Evolutionary conservation across 2,329 filamentous ascomycete genomes (phyloP), one percentile per base, ranked within the genome.

Genomic region (Aspergillus pseudoviridinutans): DNA sequence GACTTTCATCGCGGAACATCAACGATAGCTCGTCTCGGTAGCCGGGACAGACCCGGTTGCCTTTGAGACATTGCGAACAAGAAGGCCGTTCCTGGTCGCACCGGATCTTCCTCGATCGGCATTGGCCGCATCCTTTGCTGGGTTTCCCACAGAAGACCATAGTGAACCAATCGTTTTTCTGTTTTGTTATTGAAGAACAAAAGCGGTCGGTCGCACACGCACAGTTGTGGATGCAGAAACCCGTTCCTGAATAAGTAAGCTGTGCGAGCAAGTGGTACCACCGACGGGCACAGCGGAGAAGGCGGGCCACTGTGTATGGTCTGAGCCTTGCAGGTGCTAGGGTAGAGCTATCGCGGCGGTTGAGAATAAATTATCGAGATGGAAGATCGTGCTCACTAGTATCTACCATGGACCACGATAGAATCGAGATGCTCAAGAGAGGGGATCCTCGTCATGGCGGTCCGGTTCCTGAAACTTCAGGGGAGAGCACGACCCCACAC

Each of bases 1-100:
- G 82, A 64, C 82, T 87, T 72, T 88, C 84, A 73, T 88, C 84
- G 41, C 85, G 83, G 68, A 88, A 88, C 80, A 87, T 83, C 57
- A 87, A 75, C 32, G 84, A 84, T 35, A 87, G 73, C 69, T 86
- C 83, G 61, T 87, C 84, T 62, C 85, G 79, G 65, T 88, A 87
- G 6, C 85, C 85, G 22, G 84, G 83, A 63, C 85, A 88, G 64
- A 76, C 79, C 70, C 84, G 84, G 65, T 80, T 79, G 49, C 84
- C 80, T 44, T 84, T 82, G 49, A 81, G 74, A 67, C 85, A 87
- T 76, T 87, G 85, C 25, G 83, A 83, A 66, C 85, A 88, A 65
- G 83, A 79, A 4, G 85, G 85, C 44, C 76, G 78, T 50, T 79
- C 77, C 67, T 84, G 85, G 70, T 87, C 85, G 72, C 85, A 88